Percentiles rank a stretch among this genome's conserved stretches.
Evolutionary conservation across 2,329 filamentous ascomycete species (phyloP).

Genomic region (Xylariomycetidae sp.): DNA sequence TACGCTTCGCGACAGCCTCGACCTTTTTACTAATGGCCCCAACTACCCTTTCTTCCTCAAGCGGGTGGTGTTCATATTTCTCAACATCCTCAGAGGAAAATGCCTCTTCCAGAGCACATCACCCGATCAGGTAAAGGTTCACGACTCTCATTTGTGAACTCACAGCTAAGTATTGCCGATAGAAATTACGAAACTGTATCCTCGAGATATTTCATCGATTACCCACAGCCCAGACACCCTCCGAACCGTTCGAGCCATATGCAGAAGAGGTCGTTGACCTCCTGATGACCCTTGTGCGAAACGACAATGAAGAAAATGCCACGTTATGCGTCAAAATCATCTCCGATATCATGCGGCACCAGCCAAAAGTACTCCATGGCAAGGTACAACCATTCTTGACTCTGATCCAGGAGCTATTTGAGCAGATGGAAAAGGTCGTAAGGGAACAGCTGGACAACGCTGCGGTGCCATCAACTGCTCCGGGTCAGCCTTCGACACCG

Average conservation of each 20-base stretch:
- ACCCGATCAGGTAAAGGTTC: conserved; percentile 79
- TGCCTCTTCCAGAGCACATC: conserved; percentile 90
- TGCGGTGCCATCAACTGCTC: conserved; percentile 46
- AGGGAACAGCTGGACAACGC: conserved; percentile 88
- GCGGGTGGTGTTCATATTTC: conserved; percentile 84
- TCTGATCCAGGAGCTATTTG: conserved; percentile 92
- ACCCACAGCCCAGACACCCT: conserved; percentile 62
- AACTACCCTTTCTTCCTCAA: conserved; percentile 79
- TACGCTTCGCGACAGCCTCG: conserved; percentile 85
- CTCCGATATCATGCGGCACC: conserved; percentile 92
- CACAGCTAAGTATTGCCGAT: too few relatives aligned
- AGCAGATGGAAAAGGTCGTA: conserved; percentile 92
- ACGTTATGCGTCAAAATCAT: conserved; percentile 98
- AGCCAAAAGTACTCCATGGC: conserved; percentile 70
- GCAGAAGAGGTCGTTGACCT: conserved; percentile 86
- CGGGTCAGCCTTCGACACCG: conserved; percentile 61
- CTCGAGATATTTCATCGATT: conserved; percentile 93
- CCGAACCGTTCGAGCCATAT: conserved; percentile 82
- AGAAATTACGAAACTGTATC: conserved; percentile 88
- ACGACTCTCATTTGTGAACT: too few relatives aligned
- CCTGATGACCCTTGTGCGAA: conserved; percentile 80
- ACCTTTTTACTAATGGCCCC: conserved; percentile 74
- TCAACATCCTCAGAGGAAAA: conserved; percentile 76
- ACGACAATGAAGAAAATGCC: conserved; percentile 97
- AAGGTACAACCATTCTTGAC: conserved; percentile 87